Base-by-base conservation (phyloP, 768 basidiomycete genomes). In the Cubamyces sp. region DNA sequence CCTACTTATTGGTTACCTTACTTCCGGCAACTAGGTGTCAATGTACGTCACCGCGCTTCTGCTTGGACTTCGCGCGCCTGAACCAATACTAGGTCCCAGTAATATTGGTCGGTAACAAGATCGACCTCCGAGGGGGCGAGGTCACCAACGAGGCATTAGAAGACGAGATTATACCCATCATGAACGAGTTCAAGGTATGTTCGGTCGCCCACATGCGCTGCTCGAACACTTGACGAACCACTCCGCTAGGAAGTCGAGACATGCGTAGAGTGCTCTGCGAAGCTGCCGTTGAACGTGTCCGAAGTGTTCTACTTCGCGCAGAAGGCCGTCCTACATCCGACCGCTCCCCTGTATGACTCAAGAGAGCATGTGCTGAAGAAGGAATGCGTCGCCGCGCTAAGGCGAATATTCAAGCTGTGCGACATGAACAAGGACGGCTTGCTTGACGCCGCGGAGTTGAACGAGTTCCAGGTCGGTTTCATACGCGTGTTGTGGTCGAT, bases 291-390 rank as follows among this genome's bases (percentile, higher is more conserved):
- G 64, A 98, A 98, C 74, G 90, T 98, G 60, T 96, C 95, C 16
- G 96, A 96, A 75, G 94, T 98, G 30, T 95, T 98, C 79, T 98
- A 96, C 75, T 98, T 98, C 74, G 96, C 96, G 1, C 96, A 97
- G 75, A 98, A 97, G 73, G 96, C 96, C 14, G 96, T 99, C 34
- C 78, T 98, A 12, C 94, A 99, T 71, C 96, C 96, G 2, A 96
- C 95, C 1, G 96, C 96, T 6, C 96, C 96, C 6, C 78, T 99
- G 19, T 99, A 98, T 73, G 96, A 99, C 73, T 96, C 95, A 1
- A 79, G 95, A 71, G 94, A 98, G 69, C 96, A 98, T 76, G 93
- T 91, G 18, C 79, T 99, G 49, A 99, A 98, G 81, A 91, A 93
- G 7, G 91, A 92, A 51, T 98, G 96, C 70, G 81, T 90, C 25